Conservation (phyloP, 2,329 filamentous ascomycete genomes). For the Thielaviopsis populi region DNA sequence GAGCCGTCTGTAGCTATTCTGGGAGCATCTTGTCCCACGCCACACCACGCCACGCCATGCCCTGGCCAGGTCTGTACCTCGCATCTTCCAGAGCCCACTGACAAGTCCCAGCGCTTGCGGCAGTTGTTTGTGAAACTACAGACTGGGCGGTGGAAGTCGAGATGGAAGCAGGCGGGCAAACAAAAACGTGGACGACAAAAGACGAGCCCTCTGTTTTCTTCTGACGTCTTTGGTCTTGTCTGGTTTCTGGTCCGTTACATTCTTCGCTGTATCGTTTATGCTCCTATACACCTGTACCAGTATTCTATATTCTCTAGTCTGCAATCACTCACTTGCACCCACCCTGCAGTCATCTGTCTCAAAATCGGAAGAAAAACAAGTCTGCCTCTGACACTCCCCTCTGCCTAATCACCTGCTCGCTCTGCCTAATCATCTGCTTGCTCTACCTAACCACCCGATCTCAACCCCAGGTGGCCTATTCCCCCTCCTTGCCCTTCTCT, state of each 20-base stretch:
- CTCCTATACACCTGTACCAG: neutral
- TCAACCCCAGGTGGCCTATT: too few species aligned
- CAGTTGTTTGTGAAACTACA: neutral
- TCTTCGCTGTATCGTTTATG: neutral
- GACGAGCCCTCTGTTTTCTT: neutral
- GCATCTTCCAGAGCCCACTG: neutral
- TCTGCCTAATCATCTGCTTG: too few species aligned
- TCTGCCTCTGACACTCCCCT: neutral
- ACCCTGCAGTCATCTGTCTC: neutral
- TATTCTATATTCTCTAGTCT: neutral
- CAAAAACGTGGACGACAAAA: neutral
- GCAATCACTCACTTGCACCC: neutral
- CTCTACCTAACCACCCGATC: neutral
- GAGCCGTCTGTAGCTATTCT: neutral
- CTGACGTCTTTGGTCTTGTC: neutral
- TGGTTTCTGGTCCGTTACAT: neutral
- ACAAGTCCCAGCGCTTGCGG: neutral
- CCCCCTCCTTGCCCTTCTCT: neutral
- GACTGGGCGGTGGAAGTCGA: neutral
- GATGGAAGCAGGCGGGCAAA: neutral
- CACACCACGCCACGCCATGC: neutral
- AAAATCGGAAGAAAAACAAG: neutral
- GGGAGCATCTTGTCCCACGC: neutral
- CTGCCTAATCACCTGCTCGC: too few species aligned
- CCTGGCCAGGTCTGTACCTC: neutral